phyloP scores from a whole-genome alignment of 176 grass and related monocot species.

The Raddia guianensis region DNA sequence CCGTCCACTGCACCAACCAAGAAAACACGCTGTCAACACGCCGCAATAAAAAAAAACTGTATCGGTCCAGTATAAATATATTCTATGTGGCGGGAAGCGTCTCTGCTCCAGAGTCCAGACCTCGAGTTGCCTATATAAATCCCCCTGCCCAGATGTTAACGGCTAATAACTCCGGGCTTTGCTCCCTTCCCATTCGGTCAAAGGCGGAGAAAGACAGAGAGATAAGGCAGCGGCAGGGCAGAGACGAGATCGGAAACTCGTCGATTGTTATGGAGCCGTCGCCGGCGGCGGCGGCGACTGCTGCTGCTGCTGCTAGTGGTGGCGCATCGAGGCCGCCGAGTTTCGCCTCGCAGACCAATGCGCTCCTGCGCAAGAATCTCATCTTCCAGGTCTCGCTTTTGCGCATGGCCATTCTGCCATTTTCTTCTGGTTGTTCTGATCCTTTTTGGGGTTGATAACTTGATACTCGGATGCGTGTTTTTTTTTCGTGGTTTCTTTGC shows the following conservation, averaged over 20 bases:
- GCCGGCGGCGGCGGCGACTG: conserved; percentile 6
- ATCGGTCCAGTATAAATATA: too few relatives aligned
- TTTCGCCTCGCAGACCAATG: conserved; percentile 66
- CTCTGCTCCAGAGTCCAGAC: neutral
- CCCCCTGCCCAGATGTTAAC: neutral
- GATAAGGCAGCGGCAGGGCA: neutral
- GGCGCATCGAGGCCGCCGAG: conserved; percentile 32
- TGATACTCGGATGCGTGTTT: neutral
- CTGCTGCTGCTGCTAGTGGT: neutral
- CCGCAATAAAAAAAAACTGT: too few relatives aligned
- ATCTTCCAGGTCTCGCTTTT: conserved; percentile 56
- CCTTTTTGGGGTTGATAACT: neutral
- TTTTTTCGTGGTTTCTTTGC: neutral
- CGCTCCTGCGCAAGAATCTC: conserved; percentile 66
- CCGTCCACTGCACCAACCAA: too few relatives aligned
- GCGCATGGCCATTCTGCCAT: neutral
- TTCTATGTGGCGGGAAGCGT: conserved; percentile 27
- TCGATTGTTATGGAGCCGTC: conserved; percentile 32
- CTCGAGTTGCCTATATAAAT: conserved; percentile 18
- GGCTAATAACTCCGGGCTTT: neutral
- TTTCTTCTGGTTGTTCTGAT: neutral
- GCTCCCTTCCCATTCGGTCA: neutral
- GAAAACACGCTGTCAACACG: too few relatives aligned
- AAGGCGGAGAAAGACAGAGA: neutral
- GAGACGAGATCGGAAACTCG: neutral